Conservation (phyloP, 1,284 basidiomycete species). For the Cryptococcus jaspeensis region DNA sequence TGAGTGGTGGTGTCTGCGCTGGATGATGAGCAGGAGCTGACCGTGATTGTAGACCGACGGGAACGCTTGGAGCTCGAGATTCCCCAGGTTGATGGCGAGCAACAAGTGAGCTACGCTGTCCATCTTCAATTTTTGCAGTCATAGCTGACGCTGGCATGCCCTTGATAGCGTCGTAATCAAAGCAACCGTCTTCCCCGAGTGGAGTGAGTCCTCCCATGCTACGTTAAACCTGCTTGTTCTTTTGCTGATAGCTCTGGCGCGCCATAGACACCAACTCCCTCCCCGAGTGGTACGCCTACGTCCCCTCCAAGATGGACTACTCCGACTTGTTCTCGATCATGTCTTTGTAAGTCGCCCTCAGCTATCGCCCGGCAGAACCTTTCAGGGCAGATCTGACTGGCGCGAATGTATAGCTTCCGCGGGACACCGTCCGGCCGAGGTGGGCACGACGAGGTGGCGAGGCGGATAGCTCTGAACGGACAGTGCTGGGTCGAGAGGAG, state of each 20-base stretch:
- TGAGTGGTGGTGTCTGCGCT: slow-evolving; percentile 22
- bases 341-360: slow-evolving; percentile 42
- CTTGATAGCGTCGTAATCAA: slow-evolving; percentile 50
- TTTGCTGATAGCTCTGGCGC: not conserved
- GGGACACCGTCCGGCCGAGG: slow-evolving; percentile 47
- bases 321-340: slow-evolving; percentile 52
- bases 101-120: slow-evolving; percentile 38
- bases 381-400: not conserved
- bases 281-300: slow-evolving; percentile 53
- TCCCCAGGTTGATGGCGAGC: slow-evolving; percentile 50
- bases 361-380: not conserved
- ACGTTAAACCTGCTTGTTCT: not conserved
- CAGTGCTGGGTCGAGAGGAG: slow-evolving; percentile 54
- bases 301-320: slow-evolving; percentile 53
- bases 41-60: slow-evolving; percentile 40
- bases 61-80: slow-evolving; percentile 52
- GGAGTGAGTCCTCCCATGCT: slow-evolving; percentile 37
- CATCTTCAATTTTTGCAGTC: slow-evolving; percentile 2
- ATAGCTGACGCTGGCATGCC: not conserved
- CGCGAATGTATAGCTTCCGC: slow-evolving; percentile 44
- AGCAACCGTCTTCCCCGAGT: slow-evolving; percentile 52
- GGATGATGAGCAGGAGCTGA: not conserved
- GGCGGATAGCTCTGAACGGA: slow-evolving; percentile 52
- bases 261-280: slow-evolving; percentile 38
- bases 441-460: slow-evolving; percentile 51